Evolutionary conservation across 2,329 filamentous ascomycete genomes (phyloP).

Genomic region (Xylaria sp.): DNA sequence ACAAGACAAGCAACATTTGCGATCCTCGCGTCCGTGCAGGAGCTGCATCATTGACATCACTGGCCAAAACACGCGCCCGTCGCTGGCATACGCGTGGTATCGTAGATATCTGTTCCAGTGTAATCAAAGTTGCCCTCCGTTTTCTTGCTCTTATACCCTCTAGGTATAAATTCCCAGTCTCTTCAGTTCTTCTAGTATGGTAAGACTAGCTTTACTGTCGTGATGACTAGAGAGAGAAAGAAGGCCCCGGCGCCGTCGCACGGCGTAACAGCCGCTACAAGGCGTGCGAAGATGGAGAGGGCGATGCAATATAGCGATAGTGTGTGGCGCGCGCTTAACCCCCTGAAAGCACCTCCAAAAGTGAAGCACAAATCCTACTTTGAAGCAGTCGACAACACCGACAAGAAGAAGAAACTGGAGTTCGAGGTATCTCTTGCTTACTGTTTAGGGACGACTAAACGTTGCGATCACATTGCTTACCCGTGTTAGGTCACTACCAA

Average conservation of each 20-base stretch:
- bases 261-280: constrained; percentile 24
- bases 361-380: constrained; percentile 58
- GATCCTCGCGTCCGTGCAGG: constrained; percentile 14
- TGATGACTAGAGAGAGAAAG: constrained; percentile 32
- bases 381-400: constrained; percentile 59
- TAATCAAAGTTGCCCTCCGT: constrained; percentile 19
- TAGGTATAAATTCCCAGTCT: constrained; percentile 19
- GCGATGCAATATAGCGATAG: constrained; percentile 25
- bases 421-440: constrained; percentile 45
- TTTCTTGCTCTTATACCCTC: constrained; percentile 17
- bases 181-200: constrained; percentile 28
- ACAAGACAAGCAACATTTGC: constrained; percentile 16
- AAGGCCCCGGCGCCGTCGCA: constrained; percentile 29
- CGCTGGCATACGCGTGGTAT: constrained; percentile 20
- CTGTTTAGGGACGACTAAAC: not conserved
- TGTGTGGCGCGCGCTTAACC: constrained; percentile 30
- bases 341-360: constrained; percentile 36
- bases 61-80: constrained; percentile 21
- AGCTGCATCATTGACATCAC: constrained; percentile 10
- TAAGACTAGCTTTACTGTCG: constrained; percentile 31
- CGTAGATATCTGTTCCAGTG: constrained; percentile 26
- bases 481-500: constrained; percentile 46
- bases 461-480: constrained; percentile 21
- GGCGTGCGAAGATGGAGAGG: constrained; percentile 30
- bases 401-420: constrained; percentile 61